These are phyloP conservation scores for Microdochium trichocladiopsis DNA, from an alignment of 2,329 filamentous ascomycete genomes.

Conservation along the genomic window DNA sequence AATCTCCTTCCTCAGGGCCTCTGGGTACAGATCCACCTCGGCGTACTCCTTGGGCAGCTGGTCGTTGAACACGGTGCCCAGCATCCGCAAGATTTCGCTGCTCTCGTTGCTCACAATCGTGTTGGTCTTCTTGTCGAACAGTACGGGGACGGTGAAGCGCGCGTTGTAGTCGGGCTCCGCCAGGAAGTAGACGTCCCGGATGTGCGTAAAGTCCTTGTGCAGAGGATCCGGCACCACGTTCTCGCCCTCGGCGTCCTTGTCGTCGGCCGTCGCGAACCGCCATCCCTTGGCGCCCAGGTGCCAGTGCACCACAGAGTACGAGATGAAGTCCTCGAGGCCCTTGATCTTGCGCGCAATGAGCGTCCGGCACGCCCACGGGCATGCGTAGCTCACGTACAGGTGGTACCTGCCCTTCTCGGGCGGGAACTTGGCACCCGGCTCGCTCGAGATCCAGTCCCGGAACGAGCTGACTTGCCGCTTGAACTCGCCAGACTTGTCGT, in stretches of 20 bases:
- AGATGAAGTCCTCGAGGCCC: slow-evolving; percentile 80
- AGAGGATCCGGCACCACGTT: slow-evolving; percentile 63
- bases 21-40: slow-evolving; percentile 60
- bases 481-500: slow-evolving; percentile 82
- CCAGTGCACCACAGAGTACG: slow-evolving; percentile 84
- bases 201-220: slow-evolving; percentile 60
- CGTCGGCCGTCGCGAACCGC: slow-evolving; percentile 68
- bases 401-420: slow-evolving; percentile 89
- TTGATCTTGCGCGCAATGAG: slow-evolving; percentile 87
- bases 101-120: slow-evolving; percentile 88
- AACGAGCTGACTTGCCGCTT: slow-evolving; percentile 82
- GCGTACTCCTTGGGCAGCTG: slow-evolving; percentile 54
- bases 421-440: slow-evolving; percentile 67
- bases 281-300: slow-evolving; percentile 69
- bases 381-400: slow-evolving; percentile 90
- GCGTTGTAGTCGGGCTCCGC: slow-evolving; percentile 65
- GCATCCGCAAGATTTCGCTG: slow-evolving; percentile 87
- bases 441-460: slow-evolving; percentile 69
- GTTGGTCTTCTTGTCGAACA: slow-evolving; percentile 72
- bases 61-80: slow-evolving; percentile 75
- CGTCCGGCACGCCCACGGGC: slow-evolving; percentile 86
- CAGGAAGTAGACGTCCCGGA: slow-evolving; percentile 75
- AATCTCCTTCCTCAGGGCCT: slow-evolving; percentile 57
- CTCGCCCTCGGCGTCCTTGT: slow-evolving; percentile 45
- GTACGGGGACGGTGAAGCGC: slow-evolving; percentile 79